Percentiles rank a stretch among this genome's conserved stretches.
Conservation (phyloP, 139 green algal genomes). For the Ettlia oleoabundans region DNA sequence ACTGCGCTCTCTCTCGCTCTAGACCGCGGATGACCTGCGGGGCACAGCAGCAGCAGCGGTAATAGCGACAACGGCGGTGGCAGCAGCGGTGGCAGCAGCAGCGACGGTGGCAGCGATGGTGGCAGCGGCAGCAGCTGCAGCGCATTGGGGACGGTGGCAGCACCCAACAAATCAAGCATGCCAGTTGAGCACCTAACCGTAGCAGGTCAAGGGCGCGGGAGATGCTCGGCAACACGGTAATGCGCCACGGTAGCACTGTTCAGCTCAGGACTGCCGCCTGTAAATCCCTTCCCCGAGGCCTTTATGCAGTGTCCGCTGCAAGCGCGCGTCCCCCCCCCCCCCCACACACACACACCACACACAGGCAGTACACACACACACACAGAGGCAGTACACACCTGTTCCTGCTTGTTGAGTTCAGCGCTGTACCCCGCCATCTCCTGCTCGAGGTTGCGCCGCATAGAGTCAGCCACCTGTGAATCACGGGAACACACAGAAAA, state of each 20-base stretch:
- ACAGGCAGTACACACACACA: neutral
- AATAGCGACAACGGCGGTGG: neutral
- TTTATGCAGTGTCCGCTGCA: too few relatives aligned
- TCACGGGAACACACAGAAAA: neutral
- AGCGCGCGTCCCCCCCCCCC: neutral
- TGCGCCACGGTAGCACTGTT: too few relatives aligned
- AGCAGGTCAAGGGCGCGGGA: too few relatives aligned
- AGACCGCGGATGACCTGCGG: constrained; percentile 50
- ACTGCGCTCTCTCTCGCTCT: constrained; percentile 84
- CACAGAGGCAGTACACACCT: constrained; percentile 61
- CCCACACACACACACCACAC: neutral
- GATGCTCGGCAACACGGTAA: too few relatives aligned
- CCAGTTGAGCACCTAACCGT: too few relatives aligned
- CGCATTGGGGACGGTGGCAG: too few relatives aligned
- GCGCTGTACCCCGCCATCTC: constrained; percentile 83
- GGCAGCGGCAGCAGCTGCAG: too few relatives aligned
- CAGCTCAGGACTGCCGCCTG: too few relatives aligned
- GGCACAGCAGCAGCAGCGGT: neutral
- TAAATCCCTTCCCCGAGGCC: too few relatives aligned
- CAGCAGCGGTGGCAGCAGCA: neutral
- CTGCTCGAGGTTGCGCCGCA: constrained; percentile 88
- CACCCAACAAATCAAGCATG: too few relatives aligned
- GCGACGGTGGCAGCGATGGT: neutral
- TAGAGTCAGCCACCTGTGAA: constrained; percentile 77
- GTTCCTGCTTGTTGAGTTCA: constrained; percentile 78